phyloP scores from a whole-genome alignment of 2,329 filamentous ascomycete genomes.

The Diaporthe eres region DNA sequence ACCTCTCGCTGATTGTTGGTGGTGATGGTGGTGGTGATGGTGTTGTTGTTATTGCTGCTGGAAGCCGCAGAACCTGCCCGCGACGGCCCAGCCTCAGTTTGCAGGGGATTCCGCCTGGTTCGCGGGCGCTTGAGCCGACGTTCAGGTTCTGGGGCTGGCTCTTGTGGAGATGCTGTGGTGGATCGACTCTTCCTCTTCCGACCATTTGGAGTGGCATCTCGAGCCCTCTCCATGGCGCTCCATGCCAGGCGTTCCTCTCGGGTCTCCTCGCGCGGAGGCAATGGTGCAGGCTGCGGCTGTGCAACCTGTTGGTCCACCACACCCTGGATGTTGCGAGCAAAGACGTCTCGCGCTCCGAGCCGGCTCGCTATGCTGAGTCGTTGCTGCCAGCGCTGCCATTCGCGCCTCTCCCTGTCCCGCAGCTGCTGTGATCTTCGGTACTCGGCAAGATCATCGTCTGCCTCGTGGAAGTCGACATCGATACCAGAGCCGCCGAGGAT shows the following conservation, averaged over 20 bases:
- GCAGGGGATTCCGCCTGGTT: conserved; percentile 74
- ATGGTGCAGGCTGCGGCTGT: conserved; percentile 54
- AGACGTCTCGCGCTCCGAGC: conserved; percentile 81
- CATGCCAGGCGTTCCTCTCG: conserved; percentile 87
- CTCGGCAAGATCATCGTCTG: conserved; percentile 72
- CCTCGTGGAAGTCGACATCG: conserved; percentile 89
- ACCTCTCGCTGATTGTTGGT: conserved; percentile 38
- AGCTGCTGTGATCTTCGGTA: conserved; percentile 67
- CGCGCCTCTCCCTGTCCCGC: conserved; percentile 68
- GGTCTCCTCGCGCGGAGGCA: conserved; percentile 73
- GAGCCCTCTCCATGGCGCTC: conserved; percentile 90
- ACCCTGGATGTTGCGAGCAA: conserved; percentile 72
- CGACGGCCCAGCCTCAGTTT: conserved; percentile 61
- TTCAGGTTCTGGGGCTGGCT: conserved; percentile 79
- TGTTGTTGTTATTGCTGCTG: conserved; percentile 10
- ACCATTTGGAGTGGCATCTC: conserved; percentile 64
- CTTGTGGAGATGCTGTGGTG: conserved; percentile 77
- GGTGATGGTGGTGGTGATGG: conserved; percentile 8
- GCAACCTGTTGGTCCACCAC: conserved; percentile 70
- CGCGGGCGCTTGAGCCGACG: conserved; percentile 90
- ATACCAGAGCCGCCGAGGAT: conserved; percentile 79
- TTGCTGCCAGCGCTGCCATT: conserved; percentile 83
- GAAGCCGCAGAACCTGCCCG: conserved; percentile 43
- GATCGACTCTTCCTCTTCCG: conserved; percentile 84
- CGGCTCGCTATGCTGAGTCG: conserved; percentile 85